Conservation (phyloP, 345 rosid species). For the Firmiana major region DNA sequence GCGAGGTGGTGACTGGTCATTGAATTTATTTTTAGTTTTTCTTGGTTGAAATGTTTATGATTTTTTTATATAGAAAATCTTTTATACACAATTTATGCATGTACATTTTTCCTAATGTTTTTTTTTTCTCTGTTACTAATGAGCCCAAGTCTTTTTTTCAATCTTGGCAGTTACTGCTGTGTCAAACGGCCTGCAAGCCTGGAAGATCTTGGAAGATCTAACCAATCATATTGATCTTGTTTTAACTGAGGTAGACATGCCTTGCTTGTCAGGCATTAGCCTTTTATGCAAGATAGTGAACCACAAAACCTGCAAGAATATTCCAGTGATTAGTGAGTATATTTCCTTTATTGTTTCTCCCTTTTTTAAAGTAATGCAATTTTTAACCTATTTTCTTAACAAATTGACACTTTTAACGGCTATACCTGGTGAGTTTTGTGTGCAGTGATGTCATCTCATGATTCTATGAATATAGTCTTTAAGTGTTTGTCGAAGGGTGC, state of each 20-base stretch:
- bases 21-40: background rate
- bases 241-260: conserved; percentile 56
- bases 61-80: background rate
- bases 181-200: conserved; percentile 56
- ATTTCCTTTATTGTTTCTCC: background rate
- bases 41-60: background rate
- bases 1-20: background rate
- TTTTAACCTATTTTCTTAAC: conserved; percentile 1
- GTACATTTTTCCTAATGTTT: background rate
- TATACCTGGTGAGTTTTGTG: conserved; percentile 25
- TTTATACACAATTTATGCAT: background rate
- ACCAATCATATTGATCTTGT: conserved; percentile 52
- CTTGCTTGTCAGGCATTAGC: conserved; percentile 51
- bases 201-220: conserved; percentile 49
- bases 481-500: conserved; percentile 60
- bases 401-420: conserved; percentile 29
- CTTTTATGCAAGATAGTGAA: conserved; percentile 54
- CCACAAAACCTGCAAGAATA: conserved; percentile 48
- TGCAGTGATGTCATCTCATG: conserved; percentile 67
- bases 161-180: conserved; percentile 39
- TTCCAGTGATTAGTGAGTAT: conserved; percentile 59
- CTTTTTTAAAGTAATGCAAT: background rate
- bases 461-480: conserved; percentile 49
- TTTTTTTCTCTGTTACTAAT: no score
- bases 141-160: background rate